Conservation (phyloP, 441 rosid species). For the Bocquillonia castaneifolia region DNA sequence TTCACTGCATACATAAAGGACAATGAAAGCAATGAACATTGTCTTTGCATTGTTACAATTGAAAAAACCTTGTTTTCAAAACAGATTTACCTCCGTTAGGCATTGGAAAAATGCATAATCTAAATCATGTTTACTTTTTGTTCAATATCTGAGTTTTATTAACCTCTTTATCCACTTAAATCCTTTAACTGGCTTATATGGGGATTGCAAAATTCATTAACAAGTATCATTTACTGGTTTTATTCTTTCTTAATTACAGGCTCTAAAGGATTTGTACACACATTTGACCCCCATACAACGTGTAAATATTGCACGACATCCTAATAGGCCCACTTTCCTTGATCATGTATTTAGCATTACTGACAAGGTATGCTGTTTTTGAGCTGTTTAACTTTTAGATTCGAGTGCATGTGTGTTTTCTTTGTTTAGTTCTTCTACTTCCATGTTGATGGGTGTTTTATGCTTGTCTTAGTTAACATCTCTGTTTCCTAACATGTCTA, state of each 20-base stretch:
- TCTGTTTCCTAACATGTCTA: constrained; percentile 30
- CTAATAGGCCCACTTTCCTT: constrained; percentile 93
- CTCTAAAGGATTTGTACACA: constrained; percentile 68
- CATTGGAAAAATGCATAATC: neutral
- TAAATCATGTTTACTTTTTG: neutral
- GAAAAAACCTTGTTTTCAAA: too few relatives aligned
- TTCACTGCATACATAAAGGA: neutral
- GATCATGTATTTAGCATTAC: constrained; percentile 87
- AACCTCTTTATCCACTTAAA: too few relatives aligned
- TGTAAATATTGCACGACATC: constrained; percentile 91
- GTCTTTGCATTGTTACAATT: neutral
- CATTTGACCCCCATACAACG: constrained; percentile 88
- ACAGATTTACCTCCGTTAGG: neutral
- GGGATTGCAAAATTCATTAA: neutral
- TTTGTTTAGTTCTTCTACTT: constrained; percentile 11
- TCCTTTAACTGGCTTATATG: too few relatives aligned
- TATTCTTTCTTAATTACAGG: constrained; percentile 40
- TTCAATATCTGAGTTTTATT: constrained; percentile 10
- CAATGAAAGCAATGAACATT: neutral
- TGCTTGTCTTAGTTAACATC: constrained; percentile 14
- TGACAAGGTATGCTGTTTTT: constrained; percentile 62
- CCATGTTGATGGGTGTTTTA: constrained; percentile 4
- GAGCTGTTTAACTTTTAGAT: constrained; percentile 13
- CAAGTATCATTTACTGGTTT: neutral
- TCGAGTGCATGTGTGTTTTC: neutral